Evolutionary conservation across 2,329 filamentous ascomycete genomes (phyloP).

Genomic region (Verticillium alfalfae): DNA sequence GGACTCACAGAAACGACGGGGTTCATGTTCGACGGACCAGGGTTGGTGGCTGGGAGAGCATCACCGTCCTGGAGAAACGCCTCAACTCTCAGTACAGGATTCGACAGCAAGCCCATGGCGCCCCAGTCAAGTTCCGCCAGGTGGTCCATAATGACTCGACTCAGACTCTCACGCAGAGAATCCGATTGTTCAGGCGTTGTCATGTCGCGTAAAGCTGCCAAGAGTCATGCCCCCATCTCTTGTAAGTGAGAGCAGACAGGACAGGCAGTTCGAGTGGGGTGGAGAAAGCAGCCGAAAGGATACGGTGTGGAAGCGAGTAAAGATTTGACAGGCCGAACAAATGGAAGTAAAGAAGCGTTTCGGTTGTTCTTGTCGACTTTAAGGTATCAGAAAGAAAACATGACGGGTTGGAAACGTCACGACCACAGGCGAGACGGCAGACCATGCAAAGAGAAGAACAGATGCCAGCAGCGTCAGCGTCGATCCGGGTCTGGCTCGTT

Average conservation of each 20-base stretch:
- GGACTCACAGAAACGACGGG: conserved; percentile 11
- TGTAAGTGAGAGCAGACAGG: neutral
- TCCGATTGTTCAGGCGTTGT: conserved; percentile 11
- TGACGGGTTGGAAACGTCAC: neutral
- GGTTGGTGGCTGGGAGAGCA: neutral
- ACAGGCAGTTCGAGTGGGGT: neutral
- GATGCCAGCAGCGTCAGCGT: neutral
- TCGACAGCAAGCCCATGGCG: conserved; percentile 8
- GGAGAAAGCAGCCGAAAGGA: neutral
- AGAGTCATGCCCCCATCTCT: neutral
- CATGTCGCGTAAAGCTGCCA: conserved; percentile 4
- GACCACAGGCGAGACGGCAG: neutral
- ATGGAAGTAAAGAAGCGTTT: neutral
- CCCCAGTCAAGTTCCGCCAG: conserved; percentile 11
- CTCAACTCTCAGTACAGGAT: conserved; percentile 11
- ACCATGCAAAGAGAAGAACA: neutral
- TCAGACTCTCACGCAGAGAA: conserved; percentile 8
- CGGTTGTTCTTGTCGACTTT: neutral
- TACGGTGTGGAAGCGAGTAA: neutral
- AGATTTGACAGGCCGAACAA: neutral
- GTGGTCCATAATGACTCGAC: conserved; percentile 11
- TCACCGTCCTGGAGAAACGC: conserved; percentile 12
- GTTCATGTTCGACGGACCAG: conserved; percentile 5
- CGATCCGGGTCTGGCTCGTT: neutral
- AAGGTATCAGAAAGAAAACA: neutral